Conservation (phyloP, 495 filamentous ascomycete genomes). For the Chaetomium tenue region DNA sequence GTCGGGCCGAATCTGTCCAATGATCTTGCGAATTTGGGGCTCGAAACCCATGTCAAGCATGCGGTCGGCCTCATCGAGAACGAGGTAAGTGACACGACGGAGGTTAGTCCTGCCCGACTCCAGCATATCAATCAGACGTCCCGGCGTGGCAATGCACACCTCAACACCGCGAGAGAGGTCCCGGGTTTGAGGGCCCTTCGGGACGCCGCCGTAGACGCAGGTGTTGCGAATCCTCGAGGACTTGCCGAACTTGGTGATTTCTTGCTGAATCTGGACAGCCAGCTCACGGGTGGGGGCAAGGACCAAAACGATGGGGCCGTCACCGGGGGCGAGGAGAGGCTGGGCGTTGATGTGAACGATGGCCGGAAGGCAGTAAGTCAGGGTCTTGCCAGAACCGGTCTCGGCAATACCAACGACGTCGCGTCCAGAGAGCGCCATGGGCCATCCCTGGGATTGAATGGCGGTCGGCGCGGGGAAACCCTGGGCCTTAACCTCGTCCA, state of each 20-base stretch:
- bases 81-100: slow-evolving; percentile 92
- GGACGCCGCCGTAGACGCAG: slow-evolving; percentile 98
- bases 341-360: slow-evolving; percentile 99
- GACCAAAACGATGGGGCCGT: slow-evolving; percentile 94
- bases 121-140: slow-evolving; percentile 97
- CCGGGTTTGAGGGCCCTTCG: slow-evolving; percentile 92
- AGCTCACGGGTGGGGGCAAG: slow-evolving; percentile 95
- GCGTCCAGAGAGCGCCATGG: slow-evolving; percentile 96
- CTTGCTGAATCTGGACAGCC: slow-evolving; percentile 95
- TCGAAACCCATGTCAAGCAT: slow-evolving; percentile 94
- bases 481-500: slow-evolving; percentile 97
- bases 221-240: slow-evolving; percentile 98
- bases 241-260: slow-evolving; percentile 94
- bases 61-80: slow-evolving; percentile 84
- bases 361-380: slow-evolving; percentile 96
- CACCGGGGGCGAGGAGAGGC: slow-evolving; percentile 92
- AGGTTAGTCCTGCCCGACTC: slow-evolving; percentile 97
- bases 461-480: slow-evolving; percentile 89
- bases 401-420: slow-evolving; percentile 99
- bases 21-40: slow-evolving; percentile 89
- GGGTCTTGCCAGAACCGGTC: slow-evolving; percentile 97
- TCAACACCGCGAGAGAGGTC: slow-evolving; percentile 86
- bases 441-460: slow-evolving; percentile 98
- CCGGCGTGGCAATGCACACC: slow-evolving; percentile 93
- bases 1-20: slow-evolving; percentile 95